Conservation (phyloP, 306 rosid species). For the Rubus idaeus region DNA sequence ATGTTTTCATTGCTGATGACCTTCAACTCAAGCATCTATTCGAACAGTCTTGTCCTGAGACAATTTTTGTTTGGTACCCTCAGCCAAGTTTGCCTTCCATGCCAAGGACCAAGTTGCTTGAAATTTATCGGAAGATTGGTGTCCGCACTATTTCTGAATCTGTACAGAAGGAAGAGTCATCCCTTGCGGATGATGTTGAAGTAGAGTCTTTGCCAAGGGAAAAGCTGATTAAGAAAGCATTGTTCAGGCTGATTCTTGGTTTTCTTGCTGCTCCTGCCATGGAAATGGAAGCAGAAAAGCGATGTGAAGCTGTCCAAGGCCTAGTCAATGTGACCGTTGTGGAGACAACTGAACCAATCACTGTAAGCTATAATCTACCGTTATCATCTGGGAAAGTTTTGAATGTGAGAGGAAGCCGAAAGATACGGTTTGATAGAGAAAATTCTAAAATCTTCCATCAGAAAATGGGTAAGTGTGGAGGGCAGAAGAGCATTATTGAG, state of each 20-base stretch:
- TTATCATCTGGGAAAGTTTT: constrained; percentile 39
- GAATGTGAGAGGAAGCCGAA: constrained; percentile 29
- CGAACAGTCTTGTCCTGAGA: constrained; percentile 26
- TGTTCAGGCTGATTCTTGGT: constrained; percentile 58
- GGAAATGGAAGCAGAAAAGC: constrained; percentile 46
- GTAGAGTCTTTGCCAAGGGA: constrained; percentile 27
- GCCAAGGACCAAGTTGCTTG: constrained; percentile 37
- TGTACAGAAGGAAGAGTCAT: constrained; percentile 40
- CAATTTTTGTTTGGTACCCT: constrained; percentile 76
- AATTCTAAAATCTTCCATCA: constrained; percentile 38
- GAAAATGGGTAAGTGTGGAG: constrained; percentile 29
- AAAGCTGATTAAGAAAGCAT: constrained; percentile 30
- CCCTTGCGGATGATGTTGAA: constrained; percentile 3
- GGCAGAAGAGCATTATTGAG: constrained; percentile 33
- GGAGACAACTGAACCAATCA: constrained; percentile 41
- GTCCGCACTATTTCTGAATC: constrained; percentile 58
- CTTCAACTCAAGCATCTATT: constrained; percentile 63
- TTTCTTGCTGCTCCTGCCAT: constrained; percentile 53
- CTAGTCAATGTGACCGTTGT: constrained; percentile 40
- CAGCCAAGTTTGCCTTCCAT: constrained; percentile 33
- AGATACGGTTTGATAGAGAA: constrained; percentile 48
- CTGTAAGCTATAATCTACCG: constrained; percentile 43
- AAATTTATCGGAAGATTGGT: constrained; percentile 51
- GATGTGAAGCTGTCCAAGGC: constrained; percentile 50
- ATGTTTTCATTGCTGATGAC: constrained; percentile 60